Conservation (phyloP, 768 basidiomycete genomes). For the Hortiboletus flavorubellus region DNA sequence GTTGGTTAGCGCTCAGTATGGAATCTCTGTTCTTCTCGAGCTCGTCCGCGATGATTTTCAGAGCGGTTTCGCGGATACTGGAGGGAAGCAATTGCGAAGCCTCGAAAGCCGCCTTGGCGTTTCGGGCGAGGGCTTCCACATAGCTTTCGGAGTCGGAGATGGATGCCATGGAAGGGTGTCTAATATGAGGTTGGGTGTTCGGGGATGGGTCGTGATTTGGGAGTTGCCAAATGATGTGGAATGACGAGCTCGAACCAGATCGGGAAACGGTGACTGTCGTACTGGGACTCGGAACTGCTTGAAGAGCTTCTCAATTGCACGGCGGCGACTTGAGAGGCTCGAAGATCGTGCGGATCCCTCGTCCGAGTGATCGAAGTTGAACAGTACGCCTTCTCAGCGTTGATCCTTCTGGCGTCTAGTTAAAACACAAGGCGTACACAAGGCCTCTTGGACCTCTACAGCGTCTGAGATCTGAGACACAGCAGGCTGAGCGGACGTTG, state of each 20-base stretch:
- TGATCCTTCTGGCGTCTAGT: neutral
- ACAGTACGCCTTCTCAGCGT: neutral
- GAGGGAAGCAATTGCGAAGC: conserved; percentile 77
- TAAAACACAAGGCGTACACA: neutral
- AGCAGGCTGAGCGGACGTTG: too few relatives aligned
- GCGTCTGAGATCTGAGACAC: too few relatives aligned
- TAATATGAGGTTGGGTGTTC: neutral
- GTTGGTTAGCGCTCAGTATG: conserved; percentile 76
- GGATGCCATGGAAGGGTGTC: conserved; percentile 6
- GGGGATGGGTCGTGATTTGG: too few relatives aligned
- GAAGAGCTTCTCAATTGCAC: neutral
- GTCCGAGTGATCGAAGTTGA: neutral
- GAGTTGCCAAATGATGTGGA: too few relatives aligned
- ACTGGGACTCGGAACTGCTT: too few relatives aligned
- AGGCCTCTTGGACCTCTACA: too few relatives aligned
- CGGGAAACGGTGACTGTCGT: too few relatives aligned
- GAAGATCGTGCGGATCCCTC: neutral
- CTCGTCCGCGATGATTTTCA: conserved; percentile 64
- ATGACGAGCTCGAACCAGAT: too few relatives aligned
- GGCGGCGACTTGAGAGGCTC: neutral
- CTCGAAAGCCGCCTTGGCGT: conserved; percentile 83
- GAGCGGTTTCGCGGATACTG: conserved; percentile 64
- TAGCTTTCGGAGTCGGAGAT: conserved; percentile 13
- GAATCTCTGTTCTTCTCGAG: conserved; percentile 61
- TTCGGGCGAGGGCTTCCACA: conserved; percentile 65